Percentiles rank a stretch among this genome's conserved stretches.
phyloP scores from a whole-genome alignment of 805 yeast species.

The Suhomyces kilbournensis region DNA sequence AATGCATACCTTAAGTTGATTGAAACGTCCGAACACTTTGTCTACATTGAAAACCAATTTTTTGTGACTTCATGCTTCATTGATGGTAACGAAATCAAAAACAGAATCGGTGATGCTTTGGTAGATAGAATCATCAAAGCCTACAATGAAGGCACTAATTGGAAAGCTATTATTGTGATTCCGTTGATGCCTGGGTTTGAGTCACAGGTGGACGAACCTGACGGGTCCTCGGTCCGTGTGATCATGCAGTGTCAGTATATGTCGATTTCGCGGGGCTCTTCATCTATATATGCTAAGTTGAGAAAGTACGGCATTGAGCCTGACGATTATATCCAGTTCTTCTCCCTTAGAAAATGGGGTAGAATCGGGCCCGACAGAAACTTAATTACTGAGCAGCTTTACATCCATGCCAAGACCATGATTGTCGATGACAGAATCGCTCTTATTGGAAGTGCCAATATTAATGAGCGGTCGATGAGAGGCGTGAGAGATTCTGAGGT shows the following conservation, averaged over 20 bases:
- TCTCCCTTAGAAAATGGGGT: constrained; percentile 94
- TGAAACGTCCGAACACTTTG: constrained; percentile 88
- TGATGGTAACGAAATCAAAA: constrained; percentile 80
- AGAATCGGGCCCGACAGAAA: constrained; percentile 72
- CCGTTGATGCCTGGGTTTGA: constrained; percentile 98
- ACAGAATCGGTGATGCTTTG: constrained; percentile 91
- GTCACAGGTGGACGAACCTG: constrained; percentile 87
- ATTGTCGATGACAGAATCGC: constrained; percentile 92
- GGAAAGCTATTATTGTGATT: constrained; percentile 90
- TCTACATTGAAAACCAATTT: constrained; percentile 94
- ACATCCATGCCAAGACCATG: constrained; percentile 89
- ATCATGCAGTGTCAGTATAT: constrained; percentile 96
- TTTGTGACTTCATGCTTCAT: constrained; percentile 86
- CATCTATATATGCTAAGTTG: constrained; percentile 82
- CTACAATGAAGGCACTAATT: constrained; percentile 64
- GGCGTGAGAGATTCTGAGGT: constrained; percentile 94
- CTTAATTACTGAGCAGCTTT: constrained; percentile 84
- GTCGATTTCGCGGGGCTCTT: constrained; percentile 86
- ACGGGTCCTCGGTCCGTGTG: constrained; percentile 91
- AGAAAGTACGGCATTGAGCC: constrained; percentile 81
- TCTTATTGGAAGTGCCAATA: constrained; percentile 95
- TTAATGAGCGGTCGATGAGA: constrained; percentile 93
- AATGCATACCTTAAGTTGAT: constrained; percentile 88
- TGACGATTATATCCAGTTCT: constrained; percentile 86
- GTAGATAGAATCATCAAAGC: constrained; percentile 96